A percentile compares a stretch with the other conserved stretches of the same genome.
phyloP scores from a whole-genome alignment of 2,329 filamentous ascomycete genomes.

The Corinectria fuckeliana region DNA sequence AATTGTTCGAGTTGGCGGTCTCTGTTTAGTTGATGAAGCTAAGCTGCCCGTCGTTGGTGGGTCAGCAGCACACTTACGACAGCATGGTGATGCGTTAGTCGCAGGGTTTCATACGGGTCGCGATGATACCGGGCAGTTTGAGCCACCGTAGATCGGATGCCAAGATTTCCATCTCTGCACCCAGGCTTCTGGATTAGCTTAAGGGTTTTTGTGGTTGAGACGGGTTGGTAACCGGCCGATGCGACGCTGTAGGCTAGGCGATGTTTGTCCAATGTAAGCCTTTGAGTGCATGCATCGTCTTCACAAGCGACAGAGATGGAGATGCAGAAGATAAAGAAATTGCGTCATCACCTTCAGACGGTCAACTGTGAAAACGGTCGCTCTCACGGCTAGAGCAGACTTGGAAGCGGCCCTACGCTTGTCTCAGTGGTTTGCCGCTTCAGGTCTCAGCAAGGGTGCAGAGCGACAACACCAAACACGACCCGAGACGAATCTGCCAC shows the following conservation, averaged over 20 bases:
- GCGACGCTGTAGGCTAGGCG: constrained; percentile 4
- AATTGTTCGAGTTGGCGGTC: not conserved
- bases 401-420: not conserved
- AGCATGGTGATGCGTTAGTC: not conserved
- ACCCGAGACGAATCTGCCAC: constrained; percentile 48
- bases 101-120: constrained; percentile 13
- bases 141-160: constrained; percentile 17
- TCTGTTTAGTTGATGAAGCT: not conserved
- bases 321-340: not conserved
- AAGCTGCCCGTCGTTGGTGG: not conserved
- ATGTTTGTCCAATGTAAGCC: not conserved
- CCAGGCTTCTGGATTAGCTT: not conserved
- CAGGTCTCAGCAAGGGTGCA: constrained; percentile 18
- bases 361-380: not conserved
- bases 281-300: not conserved
- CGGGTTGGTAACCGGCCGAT: constrained; percentile 2
- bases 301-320: not conserved
- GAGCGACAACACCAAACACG: constrained; percentile 38
- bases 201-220: constrained; percentile 11
- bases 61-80: not conserved
- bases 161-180: not conserved
- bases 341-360: not conserved
- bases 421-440: not conserved
- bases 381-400: not conserved
- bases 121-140: constrained; percentile 19